These are phyloP conservation scores for Dipodascopsis uninucleata DNA, from an alignment of 805 yeast genomes.

Conservation along the genomic window DNA sequence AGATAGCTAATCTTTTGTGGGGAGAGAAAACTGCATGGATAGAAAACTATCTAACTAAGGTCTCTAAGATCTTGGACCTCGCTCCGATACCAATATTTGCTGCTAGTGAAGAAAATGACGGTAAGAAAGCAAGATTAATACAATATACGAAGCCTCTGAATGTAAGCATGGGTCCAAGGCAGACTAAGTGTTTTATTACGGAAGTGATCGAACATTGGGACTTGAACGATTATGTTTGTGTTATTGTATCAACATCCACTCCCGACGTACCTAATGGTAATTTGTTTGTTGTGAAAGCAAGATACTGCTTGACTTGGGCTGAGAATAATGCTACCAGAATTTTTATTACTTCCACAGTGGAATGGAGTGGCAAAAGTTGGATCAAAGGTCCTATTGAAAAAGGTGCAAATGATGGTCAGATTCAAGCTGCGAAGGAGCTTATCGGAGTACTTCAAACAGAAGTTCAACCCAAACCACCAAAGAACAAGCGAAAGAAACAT, in stretches of 20 bases:
- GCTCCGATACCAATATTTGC: slow-evolving; percentile 10
- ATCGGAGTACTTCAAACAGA: slow-evolving; percentile 38
- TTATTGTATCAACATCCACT: slow-evolving; percentile 63
- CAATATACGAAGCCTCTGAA: slow-evolving; percentile 69
- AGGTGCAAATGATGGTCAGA: slow-evolving; percentile 78
- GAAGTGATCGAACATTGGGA: slow-evolving; percentile 61
- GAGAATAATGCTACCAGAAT: slow-evolving; percentile 56
- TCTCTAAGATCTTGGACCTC: slow-evolving; percentile 34
- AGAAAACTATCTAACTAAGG: slow-evolving; percentile 39
- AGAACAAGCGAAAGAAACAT: slow-evolving; percentile 7
- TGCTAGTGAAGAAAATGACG: slow-evolving; percentile 22
- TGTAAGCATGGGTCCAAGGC: slow-evolving; percentile 87
- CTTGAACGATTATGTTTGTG: slow-evolving; percentile 51
- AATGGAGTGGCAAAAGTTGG: slow-evolving; percentile 93
- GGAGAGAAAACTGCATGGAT: slow-evolving; percentile 54
- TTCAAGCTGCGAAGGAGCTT: slow-evolving; percentile 53
- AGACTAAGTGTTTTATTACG: slow-evolving; percentile 69
- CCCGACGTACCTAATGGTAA: slow-evolving; percentile 96
- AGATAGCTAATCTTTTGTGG: slow-evolving; percentile 64
- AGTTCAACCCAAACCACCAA: slow-evolving; percentile 15
- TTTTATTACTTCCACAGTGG: slow-evolving; percentile 65
- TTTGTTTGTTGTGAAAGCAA: slow-evolving; percentile 70
- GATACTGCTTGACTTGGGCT: slow-evolving; percentile 74
- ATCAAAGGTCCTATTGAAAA: slow-evolving; percentile 80
- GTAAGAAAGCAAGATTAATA: slow-evolving; percentile 35